Conservation (phyloP, 78 protist genomes). For the Andalucia godoyi region DNA sequence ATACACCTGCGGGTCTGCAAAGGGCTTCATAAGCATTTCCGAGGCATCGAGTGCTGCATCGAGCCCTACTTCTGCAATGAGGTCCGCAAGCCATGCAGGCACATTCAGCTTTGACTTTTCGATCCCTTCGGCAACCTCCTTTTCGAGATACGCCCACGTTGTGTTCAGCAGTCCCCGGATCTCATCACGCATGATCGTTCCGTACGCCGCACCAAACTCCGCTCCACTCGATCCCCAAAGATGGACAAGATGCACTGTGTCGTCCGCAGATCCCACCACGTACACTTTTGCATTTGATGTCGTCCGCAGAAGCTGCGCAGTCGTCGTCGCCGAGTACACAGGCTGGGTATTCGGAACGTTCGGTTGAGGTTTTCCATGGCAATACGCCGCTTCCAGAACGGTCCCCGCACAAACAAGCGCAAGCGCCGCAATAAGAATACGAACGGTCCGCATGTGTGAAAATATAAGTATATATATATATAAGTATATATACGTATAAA, state of each 20-base stretch:
- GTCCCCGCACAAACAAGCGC: no score
- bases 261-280: not conserved
- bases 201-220: constrained; percentile 16
- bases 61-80: not conserved
- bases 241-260: not conserved
- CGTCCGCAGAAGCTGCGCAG: no score
- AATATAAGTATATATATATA: no score
- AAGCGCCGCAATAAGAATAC: no score
- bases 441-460: no score
- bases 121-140: not conserved
- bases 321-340: no score
- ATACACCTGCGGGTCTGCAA: not conserved
- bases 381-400: no score
- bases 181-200: not conserved
- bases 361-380: no score
- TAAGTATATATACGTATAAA: no score
- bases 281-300: no score
- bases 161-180: not conserved
- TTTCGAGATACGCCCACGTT: not conserved
- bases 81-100: not conserved
- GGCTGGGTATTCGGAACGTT: no score
- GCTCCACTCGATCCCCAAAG: not conserved
- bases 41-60: not conserved
- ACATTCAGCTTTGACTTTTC: not conserved
- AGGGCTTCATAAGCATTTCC: not conserved